Conservation (phyloP, 148 eudicot species). For the Chenopodium album region DNA sequence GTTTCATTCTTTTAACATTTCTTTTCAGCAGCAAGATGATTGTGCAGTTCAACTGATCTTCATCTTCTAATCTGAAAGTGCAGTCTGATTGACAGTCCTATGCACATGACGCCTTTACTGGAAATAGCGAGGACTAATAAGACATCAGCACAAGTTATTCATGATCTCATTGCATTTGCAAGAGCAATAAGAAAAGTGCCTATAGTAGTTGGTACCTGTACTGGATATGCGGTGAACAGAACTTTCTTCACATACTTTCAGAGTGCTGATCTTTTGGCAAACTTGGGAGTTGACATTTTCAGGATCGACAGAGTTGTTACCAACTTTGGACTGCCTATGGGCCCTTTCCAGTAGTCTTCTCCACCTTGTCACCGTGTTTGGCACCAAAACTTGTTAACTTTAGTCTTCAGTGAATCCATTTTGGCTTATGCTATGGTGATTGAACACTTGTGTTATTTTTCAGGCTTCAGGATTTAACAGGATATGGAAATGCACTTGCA, state of each 20-base stretch:
- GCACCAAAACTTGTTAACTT: neutral
- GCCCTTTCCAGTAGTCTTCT: slow-evolving; percentile 89
- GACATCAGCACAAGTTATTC: slow-evolving; percentile 86
- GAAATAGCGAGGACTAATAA: slow-evolving; percentile 86
- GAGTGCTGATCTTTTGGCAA: slow-evolving; percentile 67
- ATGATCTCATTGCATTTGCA: slow-evolving; percentile 82
- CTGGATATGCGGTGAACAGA: slow-evolving; percentile 92
- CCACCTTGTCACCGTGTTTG: slow-evolving; percentile 12
- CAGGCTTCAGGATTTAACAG: too few species aligned
- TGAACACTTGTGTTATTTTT: too few species aligned
- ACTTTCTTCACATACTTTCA: slow-evolving; percentile 85
- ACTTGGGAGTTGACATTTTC: slow-evolving; percentile 79
- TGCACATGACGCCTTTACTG: slow-evolving; percentile 90
- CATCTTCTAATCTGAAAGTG: slow-evolving; percentile 14
- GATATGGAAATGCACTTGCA: too few species aligned
- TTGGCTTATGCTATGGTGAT: too few species aligned
- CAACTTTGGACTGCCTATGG: slow-evolving; percentile 84
- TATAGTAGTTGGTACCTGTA: slow-evolving; percentile 94
- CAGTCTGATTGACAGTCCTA: slow-evolving; percentile 68
- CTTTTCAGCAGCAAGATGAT: too few species aligned
- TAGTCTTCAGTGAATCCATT: too few species aligned
- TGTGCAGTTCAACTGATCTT: too few species aligned
- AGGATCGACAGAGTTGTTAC: slow-evolving; percentile 78
- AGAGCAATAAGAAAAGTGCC: slow-evolving; percentile 84
- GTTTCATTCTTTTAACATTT: too few species aligned